phyloP scores from a whole-genome alignment of 495 filamentous ascomycete species.

The Penicillium parvum region DNA sequence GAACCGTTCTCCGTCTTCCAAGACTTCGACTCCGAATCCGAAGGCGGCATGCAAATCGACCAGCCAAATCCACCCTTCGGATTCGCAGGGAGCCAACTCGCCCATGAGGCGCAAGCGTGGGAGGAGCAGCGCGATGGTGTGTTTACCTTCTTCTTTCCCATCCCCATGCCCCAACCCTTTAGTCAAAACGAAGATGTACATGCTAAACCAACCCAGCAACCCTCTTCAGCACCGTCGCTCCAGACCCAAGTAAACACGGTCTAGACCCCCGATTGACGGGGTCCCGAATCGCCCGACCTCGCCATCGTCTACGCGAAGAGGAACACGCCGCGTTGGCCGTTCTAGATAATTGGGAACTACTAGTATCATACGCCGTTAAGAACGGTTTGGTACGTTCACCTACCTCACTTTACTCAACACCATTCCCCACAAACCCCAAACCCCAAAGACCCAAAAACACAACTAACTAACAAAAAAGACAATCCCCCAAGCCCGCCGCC shows the following conservation, averaged over 20 bases:
- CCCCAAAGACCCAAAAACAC: neutral
- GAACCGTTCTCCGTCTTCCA: too few species aligned
- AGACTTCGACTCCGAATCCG: slow-evolving; percentile 13
- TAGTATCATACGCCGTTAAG: slow-evolving; percentile 33
- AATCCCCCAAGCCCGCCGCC: slow-evolving; percentile 39
- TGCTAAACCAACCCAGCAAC: slow-evolving; percentile 3
- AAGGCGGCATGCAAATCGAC: slow-evolving; percentile 20
- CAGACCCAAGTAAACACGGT: slow-evolving; percentile 1
- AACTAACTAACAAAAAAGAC: slow-evolving; percentile 19
- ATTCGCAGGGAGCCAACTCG: slow-evolving; percentile 4
- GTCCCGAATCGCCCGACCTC: neutral
- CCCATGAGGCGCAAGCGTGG: slow-evolving; percentile 2
- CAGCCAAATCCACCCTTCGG: neutral
- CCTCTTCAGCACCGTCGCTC: slow-evolving; percentile 1
- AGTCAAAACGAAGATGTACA: neutral
- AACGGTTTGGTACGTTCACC: slow-evolving; percentile 27
- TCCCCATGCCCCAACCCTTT: neutral
- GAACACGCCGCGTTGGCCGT: slow-evolving; percentile 35
- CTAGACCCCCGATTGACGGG: neutral
- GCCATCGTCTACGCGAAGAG: slow-evolving; percentile 29
- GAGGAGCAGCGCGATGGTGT: slow-evolving; percentile 2
- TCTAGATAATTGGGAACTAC: slow-evolving; percentile 32
- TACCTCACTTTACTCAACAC: neutral
- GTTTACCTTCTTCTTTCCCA: neutral
- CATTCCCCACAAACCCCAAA: neutral